These are phyloP conservation scores for Aspergillus latus DNA, from an alignment of 2,329 filamentous ascomycete species.

Conservation along the genomic window DNA sequence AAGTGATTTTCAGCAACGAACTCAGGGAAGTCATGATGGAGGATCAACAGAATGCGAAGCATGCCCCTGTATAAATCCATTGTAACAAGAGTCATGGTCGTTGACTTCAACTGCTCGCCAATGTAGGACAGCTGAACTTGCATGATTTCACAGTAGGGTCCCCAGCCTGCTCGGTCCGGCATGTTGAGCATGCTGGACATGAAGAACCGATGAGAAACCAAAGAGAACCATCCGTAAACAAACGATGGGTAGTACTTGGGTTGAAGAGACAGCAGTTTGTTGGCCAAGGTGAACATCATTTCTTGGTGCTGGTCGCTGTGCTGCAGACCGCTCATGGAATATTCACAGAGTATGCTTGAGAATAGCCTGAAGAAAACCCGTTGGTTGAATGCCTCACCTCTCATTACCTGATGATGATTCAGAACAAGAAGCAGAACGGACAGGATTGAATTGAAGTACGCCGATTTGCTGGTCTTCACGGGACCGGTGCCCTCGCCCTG, in stretches of 20 bases:
- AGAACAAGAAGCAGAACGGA: conserved; percentile 77
- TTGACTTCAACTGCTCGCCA: conserved; percentile 74
- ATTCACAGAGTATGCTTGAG: conserved; percentile 76
- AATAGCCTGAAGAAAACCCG: conserved; percentile 90
- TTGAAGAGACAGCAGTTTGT: conserved; percentile 69
- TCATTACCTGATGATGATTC: conserved; percentile 79
- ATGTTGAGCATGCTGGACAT: conserved; percentile 73
- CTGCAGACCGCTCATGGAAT: conserved; percentile 60
- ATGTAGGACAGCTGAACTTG: conserved; percentile 71
- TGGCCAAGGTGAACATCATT: conserved; percentile 70
- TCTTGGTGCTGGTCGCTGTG: conserved; percentile 63
- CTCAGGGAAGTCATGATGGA: conserved; percentile 93
- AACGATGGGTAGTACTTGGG: conserved; percentile 79
- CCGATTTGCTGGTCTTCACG: conserved; percentile 62
- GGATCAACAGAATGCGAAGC: conserved; percentile 75
- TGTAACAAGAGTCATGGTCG: conserved; percentile 66
- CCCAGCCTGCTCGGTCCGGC: conserved; percentile 71
- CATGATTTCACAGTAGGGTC: conserved; percentile 70
- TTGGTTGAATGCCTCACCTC: conserved; percentile 79
- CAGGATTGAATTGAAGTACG: conserved; percentile 75
- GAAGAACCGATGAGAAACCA: conserved; percentile 83
- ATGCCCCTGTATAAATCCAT: conserved; percentile 84
- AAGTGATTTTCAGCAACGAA: conserved; percentile 87
- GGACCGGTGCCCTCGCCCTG: conserved; percentile 62
- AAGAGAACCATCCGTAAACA: conserved; percentile 76